These are phyloP conservation scores for Cryphonectria japonica DNA, from an alignment of 2,329 filamentous ascomycete species.

Conservation along the genomic window DNA sequence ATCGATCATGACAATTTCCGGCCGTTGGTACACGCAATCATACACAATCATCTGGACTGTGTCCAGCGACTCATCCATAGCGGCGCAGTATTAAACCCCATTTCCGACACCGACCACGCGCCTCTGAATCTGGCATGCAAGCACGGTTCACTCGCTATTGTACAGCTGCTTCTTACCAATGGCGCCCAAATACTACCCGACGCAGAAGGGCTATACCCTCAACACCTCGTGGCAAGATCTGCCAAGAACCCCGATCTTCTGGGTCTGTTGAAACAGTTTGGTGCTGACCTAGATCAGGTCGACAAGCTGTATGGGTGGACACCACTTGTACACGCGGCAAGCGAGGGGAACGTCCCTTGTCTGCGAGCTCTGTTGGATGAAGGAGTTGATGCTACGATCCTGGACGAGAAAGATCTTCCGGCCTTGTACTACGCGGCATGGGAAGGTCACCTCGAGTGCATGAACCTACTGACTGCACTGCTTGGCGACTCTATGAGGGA, in stretches of 20 bases:
- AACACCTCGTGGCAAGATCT: slow-evolving; percentile 91
- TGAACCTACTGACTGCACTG: slow-evolving; percentile 72
- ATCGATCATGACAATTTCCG: slow-evolving; percentile 98
- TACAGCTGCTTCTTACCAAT: slow-evolving; percentile 80
- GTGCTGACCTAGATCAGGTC: slow-evolving; percentile 86
- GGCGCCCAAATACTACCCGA: slow-evolving; percentile 86
- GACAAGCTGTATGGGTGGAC: slow-evolving; percentile 99
- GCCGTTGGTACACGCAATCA: slow-evolving; percentile 91
- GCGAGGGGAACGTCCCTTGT: slow-evolving; percentile 91
- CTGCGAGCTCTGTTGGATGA: slow-evolving; percentile 79
- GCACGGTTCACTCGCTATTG: slow-evolving; percentile 83
- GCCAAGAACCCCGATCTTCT: slow-evolving; percentile 81
- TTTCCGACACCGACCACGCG: slow-evolving; percentile 87
- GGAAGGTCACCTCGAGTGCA: slow-evolving; percentile 95
- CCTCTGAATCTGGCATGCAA: slow-evolving; percentile 95
- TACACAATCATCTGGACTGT: slow-evolving; percentile 80
- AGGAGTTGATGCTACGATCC: slow-evolving; percentile 75
- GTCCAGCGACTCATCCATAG: slow-evolving; percentile 76
- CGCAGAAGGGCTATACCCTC: slow-evolving; percentile 94
- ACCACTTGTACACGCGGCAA: slow-evolving; percentile 92
- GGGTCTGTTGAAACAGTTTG: slow-evolving; percentile 79
- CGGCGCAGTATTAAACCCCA: slow-evolving; percentile 83
- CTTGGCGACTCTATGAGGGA: slow-evolving; percentile 9
- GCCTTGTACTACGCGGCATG: slow-evolving; percentile 99
- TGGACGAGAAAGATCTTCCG: slow-evolving; percentile 90